Evolutionary conservation across 139 green algal genomes (phyloP), one percentile per base, ranked within the genome.

Genomic region (Chlorella sorokiniana): DNA sequence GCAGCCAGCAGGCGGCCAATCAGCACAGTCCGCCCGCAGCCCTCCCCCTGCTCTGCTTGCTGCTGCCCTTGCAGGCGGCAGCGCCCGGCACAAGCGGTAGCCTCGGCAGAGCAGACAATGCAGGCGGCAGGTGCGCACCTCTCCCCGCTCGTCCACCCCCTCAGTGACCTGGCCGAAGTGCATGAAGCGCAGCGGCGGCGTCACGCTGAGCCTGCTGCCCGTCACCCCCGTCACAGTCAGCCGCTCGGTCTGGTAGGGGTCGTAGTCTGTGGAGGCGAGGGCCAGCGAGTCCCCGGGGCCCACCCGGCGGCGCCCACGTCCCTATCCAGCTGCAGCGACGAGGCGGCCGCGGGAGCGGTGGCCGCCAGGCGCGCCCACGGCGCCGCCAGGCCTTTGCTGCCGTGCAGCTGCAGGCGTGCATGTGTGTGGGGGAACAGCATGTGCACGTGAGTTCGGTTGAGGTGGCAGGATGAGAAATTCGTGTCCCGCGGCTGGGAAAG

Each of bases 241-340:
- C 16, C 68, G 37, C 68, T 74, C 68, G 1, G 68, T 74, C 68
- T 74, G 68, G 25, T 74, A 74, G 25, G 68, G 68, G 41, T 74
- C 68, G 25, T 27, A 74, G 38, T 74, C 68, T 38, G 68, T 56
- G 23, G 68, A 74, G 25, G 68, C 68, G 1, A 74, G 0, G 0
- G 68, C 68, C 68, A 74, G 68, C 23, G 37, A 22, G 22, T 74
- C 68, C 0, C 68, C 3, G 41, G 38, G 1, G 68, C 68, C 68
- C 68, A 74, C 40, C 40, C n/a, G 41, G 68, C 68, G 14, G n/a
- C 9, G 1, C 1, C 23, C 1, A 4, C n/a, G n/a, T 18, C 2
- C 1, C 5, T 4, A 23, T 54, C 25, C 3, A 74, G 41, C 41
- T 74, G 38, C 11, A 74, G 68, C 41, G 11, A 6, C 23, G 68